A percentile compares a stretch with the other conserved stretches of the same genome.
Evolutionary conservation across 2,329 filamentous ascomycete species (phyloP).

Genomic region (Aspergillus sp.): DNA sequence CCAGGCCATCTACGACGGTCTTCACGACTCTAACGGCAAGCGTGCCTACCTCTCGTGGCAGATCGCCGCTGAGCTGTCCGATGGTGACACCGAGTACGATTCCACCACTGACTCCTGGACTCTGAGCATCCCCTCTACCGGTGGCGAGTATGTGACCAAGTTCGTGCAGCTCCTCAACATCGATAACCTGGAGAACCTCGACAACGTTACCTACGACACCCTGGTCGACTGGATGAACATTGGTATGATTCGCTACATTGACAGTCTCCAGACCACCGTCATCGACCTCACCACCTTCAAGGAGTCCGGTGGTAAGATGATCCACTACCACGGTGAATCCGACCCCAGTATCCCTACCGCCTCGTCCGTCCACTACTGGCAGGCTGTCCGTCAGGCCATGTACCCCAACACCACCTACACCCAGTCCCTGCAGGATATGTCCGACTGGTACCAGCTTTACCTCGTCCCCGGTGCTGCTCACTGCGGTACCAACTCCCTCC

Average conservation of each 20-base stretch:
- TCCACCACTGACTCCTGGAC: constrained; percentile 33
- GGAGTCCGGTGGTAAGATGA: constrained; percentile 54
- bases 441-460: constrained; percentile 58
- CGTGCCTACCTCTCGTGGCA: constrained; percentile 45
- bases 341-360: constrained; percentile 56
- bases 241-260: constrained; percentile 52
- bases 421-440: constrained; percentile 44
- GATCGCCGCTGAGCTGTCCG: constrained; percentile 30
- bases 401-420: constrained; percentile 45
- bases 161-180: constrained; percentile 32
- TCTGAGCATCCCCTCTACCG: constrained; percentile 33
- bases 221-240: constrained; percentile 57
- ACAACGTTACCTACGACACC: constrained; percentile 58
- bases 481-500: constrained; percentile 50
- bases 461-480: constrained; percentile 57
- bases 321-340: constrained; percentile 62
- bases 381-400: constrained; percentile 56
- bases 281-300: constrained; percentile 57
- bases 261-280: constrained; percentile 56
- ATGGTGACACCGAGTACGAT: constrained; percentile 31
- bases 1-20: constrained; percentile 42
- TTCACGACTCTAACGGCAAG: constrained; percentile 43
- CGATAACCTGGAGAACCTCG: constrained; percentile 46
- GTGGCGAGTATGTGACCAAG: constrained; percentile 42
- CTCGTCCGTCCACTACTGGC: constrained; percentile 58